Base-by-base conservation (phyloP, 768 basidiomycete genomes). In the Suillus cothurnatus region DNA sequence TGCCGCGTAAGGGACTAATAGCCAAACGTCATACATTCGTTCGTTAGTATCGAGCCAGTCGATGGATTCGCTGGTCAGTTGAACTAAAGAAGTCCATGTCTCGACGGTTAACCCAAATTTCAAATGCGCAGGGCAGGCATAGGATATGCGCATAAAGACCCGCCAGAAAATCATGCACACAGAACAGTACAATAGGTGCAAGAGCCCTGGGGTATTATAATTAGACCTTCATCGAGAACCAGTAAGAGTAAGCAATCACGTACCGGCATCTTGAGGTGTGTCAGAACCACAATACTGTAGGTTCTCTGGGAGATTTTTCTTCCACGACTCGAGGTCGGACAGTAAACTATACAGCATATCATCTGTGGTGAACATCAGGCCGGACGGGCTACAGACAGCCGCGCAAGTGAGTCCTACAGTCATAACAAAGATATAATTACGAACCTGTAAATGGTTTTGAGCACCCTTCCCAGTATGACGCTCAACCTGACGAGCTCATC, bases 111-210 rank as follows among this genome's bases (percentile, higher is more conserved):
- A 78, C 45, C 86, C 84, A 71, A 97, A 95, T 73, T 92, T 95
- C 72, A 97, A 85, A 72, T 97, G 95, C 14, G 86, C 86, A 11
- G 97, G 95, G 73, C 93, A 92, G 23, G 88, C 85, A 79, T 97
- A 99, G 64, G 93, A 95, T 77, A 98, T 94, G 61, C 97, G 88
- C 94, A 98, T 96, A 81, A 98, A 99, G 38, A 97, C 95, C 59
- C 97, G 91, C 89, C 94, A 97, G 79, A 97, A 96, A 76, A 99
- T 92, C 88, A 99, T 97, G 70, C 89, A 90, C 52, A 98, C 89
- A 72, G 93, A 94, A 36, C 92, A 86, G 75, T 93, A 95, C 47
- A 94, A 82, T 61, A 98, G 77, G 76, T 97, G 95, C 28, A 99
- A 81, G 63, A 97, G 81, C 49, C 97, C 96, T 93, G 70, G 26